Evolutionary conservation across 1,139 yeast genomes (phyloP).

Genomic region (Fermentozyma sake): DNA sequence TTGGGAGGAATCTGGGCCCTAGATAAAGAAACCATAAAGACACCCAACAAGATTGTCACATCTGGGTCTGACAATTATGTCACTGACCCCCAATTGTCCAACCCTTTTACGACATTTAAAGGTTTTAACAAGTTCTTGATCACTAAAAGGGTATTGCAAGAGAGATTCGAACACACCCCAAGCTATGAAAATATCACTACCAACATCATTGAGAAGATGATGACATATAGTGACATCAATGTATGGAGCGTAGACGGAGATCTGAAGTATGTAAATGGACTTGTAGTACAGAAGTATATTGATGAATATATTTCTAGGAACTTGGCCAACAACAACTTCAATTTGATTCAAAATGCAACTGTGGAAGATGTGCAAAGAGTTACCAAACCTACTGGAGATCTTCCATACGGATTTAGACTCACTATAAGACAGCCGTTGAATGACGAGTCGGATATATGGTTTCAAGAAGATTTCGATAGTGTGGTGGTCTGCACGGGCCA

Average conservation of each 20-base stretch:
- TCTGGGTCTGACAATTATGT: slow-evolving; percentile 17
- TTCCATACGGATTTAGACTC: slow-evolving; percentile 24
- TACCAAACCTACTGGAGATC: slow-evolving; percentile 7
- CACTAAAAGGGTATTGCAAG: slow-evolving; percentile 8
- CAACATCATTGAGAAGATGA: slow-evolving; percentile 39
- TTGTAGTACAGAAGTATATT: slow-evolving; percentile 28
- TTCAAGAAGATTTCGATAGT: slow-evolving; percentile 41
- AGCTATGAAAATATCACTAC: slow-evolving; percentile 35
- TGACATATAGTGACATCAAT: slow-evolving; percentile 40
- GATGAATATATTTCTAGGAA: slow-evolving; percentile 28
- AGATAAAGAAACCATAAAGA: slow-evolving; percentile 16
- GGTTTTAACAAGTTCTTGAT: slow-evolving; percentile 3
- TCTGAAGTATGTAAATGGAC: slow-evolving; percentile 24
- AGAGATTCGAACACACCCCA: slow-evolving; percentile 32
- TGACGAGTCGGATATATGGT: slow-evolving; percentile 26
- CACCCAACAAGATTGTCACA: slow-evolving; percentile 21
- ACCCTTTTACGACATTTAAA: slow-evolving; percentile 20
- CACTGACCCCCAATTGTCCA: slow-evolving; percentile 28
- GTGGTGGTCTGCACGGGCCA: slow-evolving; percentile 53
- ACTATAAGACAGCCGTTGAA: slow-evolving; percentile 25
- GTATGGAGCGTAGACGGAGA: slow-evolving; percentile 27
- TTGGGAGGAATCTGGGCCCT: slow-evolving; percentile 33
- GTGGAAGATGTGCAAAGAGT: slow-evolving; percentile 34
- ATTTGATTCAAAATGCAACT: slow-evolving; percentile 26
- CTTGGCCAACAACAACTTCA: slow-evolving; percentile 12